phyloP scores from a whole-genome alignment of 2,329 filamentous ascomycete species.

The Stagonosporopsis cucurbitacearum region DNA sequence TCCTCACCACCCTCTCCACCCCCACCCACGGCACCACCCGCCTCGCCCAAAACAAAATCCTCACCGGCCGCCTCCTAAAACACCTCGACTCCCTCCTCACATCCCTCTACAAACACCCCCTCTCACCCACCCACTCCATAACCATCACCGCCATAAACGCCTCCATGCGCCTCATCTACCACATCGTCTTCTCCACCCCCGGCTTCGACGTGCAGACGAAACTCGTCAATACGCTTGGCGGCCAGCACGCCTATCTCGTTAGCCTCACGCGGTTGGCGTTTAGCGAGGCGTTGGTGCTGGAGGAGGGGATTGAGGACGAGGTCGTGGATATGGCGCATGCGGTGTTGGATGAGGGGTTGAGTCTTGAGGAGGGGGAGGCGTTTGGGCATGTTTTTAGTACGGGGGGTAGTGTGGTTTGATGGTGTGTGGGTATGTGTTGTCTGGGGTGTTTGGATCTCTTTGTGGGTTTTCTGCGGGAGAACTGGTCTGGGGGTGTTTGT shows the following conservation, averaged over 20 bases:
- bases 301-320: slow-evolving; percentile 76
- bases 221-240: slow-evolving; percentile 71
- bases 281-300: slow-evolving; percentile 77
- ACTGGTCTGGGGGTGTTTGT: too few species aligned
- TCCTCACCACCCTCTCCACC: slow-evolving; percentile 66
- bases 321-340: slow-evolving; percentile 82
- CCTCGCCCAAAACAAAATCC: slow-evolving; percentile 71
- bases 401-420: slow-evolving; percentile 18
- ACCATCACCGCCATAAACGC: slow-evolving; percentile 63
- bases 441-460: too few species aligned
- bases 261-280: slow-evolving; percentile 85
- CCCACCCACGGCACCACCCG: slow-evolving; percentile 65
- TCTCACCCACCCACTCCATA: slow-evolving; percentile 45
- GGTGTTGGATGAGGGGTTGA: slow-evolving; percentile 80
- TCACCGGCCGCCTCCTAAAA: slow-evolving; percentile 76
- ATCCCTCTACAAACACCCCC: slow-evolving; percentile 57
- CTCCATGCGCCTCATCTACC: slow-evolving; percentile 66
- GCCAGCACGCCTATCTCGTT: slow-evolving; percentile 81
- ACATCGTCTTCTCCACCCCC: slow-evolving; percentile 66
- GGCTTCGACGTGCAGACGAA: slow-evolving; percentile 73
- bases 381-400: slow-evolving; percentile 55
- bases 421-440: too few species aligned
- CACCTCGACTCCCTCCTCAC: slow-evolving; percentile 77
- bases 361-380: slow-evolving; percentile 76
- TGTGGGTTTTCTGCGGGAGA: too few species aligned